Base-by-base conservation (phyloP, 1,284 basidiomycete genomes). In the Ceratorhiza oryzae-sativae region DNA sequence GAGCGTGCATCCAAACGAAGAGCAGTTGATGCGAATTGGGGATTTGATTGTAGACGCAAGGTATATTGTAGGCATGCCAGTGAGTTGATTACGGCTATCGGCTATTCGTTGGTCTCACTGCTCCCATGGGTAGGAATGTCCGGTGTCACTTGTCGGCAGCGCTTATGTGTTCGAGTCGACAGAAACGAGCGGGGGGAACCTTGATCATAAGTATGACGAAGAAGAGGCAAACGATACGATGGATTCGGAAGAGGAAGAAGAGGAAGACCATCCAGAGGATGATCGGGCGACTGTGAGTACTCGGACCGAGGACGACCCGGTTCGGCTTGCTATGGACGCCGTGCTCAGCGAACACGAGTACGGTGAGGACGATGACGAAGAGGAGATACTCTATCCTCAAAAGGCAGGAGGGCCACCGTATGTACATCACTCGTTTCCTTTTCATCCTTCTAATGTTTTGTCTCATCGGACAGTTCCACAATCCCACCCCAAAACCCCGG, bases 21-120 rank as follows among this genome's bases (percentile, higher is more conserved):
- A 96, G 82, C 93, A 96, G 77, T 82, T 98, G 59, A 97, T 97
- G 94, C 86, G 97, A 72, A 92, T 98, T 68, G 85, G 87, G 36
- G 96, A 98, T 80, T 82, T 98, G 58, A 83, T 96, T 65, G 83
- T 85, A 30, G 95, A 98, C 77, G 91, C 90, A 1, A 86, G 84
- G 74, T 81, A 81, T 9, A 78, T 95, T n/a, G 86, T 85, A 13
- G 83, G 84, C 58, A 80, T 86, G 60, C 84, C 88, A 80, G 91
- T 90, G 74, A 75, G 83, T 78, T 42, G 39, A 1, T 53, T 48
- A 34, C 13, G 3, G 53, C 25, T 10, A 56, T 34, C 20, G 34
- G 39, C 5, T 6, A 39, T 6, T 6, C 53, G 6, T 71, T 74
- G 20, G 8, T n/a, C 9, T n/a, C 8, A 65, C 8, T 15, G 23